These are phyloP conservation scores for Tolypocladium tundrense DNA, from an alignment of 2,329 filamentous ascomycete species.

Conservation along the genomic window DNA sequence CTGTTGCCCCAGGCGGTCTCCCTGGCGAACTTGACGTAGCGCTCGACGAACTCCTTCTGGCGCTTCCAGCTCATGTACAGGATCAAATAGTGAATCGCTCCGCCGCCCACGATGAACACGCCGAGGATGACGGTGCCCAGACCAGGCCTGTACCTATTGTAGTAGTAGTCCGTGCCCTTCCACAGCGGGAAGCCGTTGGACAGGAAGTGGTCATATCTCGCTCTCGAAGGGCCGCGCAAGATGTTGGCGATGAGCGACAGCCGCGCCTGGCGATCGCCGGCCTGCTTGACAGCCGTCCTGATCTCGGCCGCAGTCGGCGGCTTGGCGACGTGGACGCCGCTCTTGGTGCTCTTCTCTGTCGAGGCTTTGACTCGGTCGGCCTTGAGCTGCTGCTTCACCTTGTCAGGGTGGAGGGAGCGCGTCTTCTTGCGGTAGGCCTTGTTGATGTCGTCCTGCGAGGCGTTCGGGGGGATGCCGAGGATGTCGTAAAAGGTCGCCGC, in stretches of 20 bases:
- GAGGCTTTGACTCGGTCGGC: conserved; percentile 53
- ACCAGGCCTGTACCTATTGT: conserved; percentile 84
- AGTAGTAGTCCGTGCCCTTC: conserved; percentile 98
- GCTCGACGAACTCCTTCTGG: conserved; percentile 81
- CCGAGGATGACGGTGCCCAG: conserved; percentile 75
- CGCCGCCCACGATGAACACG: conserved; percentile 72
- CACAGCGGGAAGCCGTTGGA: conserved; percentile 87
- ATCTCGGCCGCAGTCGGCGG: conserved; percentile 65
- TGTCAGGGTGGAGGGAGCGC: conserved; percentile 81
- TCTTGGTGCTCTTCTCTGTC: conserved; percentile 39
- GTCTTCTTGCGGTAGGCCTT: conserved; percentile 90
- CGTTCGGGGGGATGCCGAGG: conserved; percentile 62
- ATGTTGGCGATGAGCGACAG: conserved; percentile 79
- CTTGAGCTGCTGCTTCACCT: conserved; percentile 76
- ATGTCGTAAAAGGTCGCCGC: conserved; percentile 92
- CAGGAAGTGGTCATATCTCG: conserved; percentile 92
- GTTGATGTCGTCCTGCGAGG: conserved; percentile 78
- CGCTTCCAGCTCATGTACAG: conserved; percentile 82
- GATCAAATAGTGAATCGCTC: conserved; percentile 76
- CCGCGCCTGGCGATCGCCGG: conserved; percentile 72
- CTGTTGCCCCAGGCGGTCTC: conserved; percentile 86
- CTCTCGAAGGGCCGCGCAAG: conserved; percentile 67
- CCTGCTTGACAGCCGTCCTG: conserved; percentile 67
- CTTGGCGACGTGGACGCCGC: conserved; percentile 57
- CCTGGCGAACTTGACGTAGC: conserved; percentile 84